Base-by-base conservation (phyloP, 306 rosid genomes). In the Acacia acuminata region DNA sequence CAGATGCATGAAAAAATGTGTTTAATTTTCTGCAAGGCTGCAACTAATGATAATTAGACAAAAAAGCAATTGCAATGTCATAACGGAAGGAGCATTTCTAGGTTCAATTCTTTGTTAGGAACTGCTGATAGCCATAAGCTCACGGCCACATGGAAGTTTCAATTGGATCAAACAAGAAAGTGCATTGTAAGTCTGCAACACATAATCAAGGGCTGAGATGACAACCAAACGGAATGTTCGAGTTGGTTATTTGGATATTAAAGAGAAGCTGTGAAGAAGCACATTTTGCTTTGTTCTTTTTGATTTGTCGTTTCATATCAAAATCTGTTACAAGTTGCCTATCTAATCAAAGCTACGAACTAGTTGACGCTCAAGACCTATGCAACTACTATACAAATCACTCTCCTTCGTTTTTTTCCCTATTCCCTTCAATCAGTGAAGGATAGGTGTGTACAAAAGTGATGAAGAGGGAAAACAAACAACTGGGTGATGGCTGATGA, bases 321-420 rank as follows among this genome's bases (percentile, higher is more conserved):
- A 79, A 85, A 76, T 81, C 69, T 27, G 45, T 67, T 72, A 47
- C 73, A 64, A 63, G 48, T 36, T 12, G 24, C 56, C 38, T 70
- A 47, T 53, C 36, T 44, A 43, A 27, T 71, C 34, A 15, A 71
- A 27, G 48, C 80, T 70, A 75, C 87, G 75, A 85, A 73, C 68
- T 66, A 79, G 82, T 45, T 15, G 73, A 68, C 38, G 38, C 66
- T 67, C 13, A 74, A 19, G 36, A 75, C 50, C 71, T 78, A 78
- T 66, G 13, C 68, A 71, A 65, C 72, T 71, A 58, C 75, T 79
- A 60, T 74, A 77, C 85, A 80, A 50, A 75, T 80, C 48, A 25
- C 43, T 60, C 40, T 60, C 36, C 48, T 65, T 65, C 77, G 38
- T 73, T 67, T 61, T 66, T 48, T 58, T 50, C 55, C 72, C 58